These are phyloP conservation scores for Monosporozyma siamensis DNA, from an alignment of 805 yeast genomes.

Conservation along the genomic window DNA sequence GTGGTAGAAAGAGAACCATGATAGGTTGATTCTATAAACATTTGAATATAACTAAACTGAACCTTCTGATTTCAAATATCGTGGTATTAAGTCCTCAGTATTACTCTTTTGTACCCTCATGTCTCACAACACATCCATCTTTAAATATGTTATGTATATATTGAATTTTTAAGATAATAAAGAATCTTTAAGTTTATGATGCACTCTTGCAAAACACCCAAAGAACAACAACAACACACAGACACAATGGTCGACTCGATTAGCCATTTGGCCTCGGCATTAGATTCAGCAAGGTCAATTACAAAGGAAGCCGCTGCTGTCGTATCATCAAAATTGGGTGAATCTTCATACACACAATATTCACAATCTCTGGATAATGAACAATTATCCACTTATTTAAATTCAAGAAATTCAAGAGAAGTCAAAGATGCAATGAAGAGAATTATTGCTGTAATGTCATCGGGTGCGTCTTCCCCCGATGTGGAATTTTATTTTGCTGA, in stretches of 20 bases:
- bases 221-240: not conserved
- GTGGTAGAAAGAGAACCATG: constrained; percentile 96
- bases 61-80: too few relatives aligned
- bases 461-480: constrained; percentile 30
- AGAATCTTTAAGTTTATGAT: too few relatives aligned
- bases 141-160: too few relatives aligned
- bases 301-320: constrained; percentile 78
- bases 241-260: constrained; percentile 47
- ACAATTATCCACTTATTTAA: constrained; percentile 57
- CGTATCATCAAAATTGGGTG: constrained; percentile 58
- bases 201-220: too few relatives aligned
- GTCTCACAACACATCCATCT: too few relatives aligned
- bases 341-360: constrained; percentile 41
- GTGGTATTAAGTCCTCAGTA: too few relatives aligned
- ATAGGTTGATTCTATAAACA: constrained; percentile 44
- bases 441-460: constrained; percentile 38
- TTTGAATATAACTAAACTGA: too few relatives aligned
- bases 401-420: constrained; percentile 61
- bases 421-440: constrained; percentile 50
- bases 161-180: too few relatives aligned
- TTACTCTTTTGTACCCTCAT: too few relatives aligned
- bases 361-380: constrained; percentile 42
- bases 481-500: constrained; percentile 61
- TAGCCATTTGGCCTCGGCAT: constrained; percentile 54
- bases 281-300: constrained; percentile 71